Percentiles rank a stretch among this genome's conserved stretches.
phyloP scores from a whole-genome alignment of 2,329 filamentous ascomycete genomes.

The Epichloe scottii region DNA sequence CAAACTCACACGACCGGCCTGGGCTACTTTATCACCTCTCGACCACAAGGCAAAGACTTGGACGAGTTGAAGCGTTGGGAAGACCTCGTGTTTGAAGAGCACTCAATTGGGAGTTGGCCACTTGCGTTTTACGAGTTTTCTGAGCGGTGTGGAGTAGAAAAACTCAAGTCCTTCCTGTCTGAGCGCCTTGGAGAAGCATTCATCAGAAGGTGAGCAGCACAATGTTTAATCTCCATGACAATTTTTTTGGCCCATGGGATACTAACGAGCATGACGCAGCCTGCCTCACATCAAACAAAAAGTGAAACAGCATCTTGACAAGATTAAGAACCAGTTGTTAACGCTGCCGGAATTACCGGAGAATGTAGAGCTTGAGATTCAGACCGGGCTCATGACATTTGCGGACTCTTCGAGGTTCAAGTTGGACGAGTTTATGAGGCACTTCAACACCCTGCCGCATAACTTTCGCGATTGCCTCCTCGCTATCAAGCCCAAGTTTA shows the following conservation, averaged over 20 bases:
- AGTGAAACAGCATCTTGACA: constrained; percentile 32
- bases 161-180: constrained; percentile 39
- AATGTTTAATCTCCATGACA: background rate
- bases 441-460: constrained; percentile 34
- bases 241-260: background rate
- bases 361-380: constrained; percentile 55
- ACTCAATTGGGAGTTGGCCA: constrained; percentile 32
- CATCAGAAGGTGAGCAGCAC: constrained; percentile 29
- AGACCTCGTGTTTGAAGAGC: constrained; percentile 35
- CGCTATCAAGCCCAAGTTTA: constrained; percentile 33
- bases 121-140: constrained; percentile 32
- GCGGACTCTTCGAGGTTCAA: constrained; percentile 39
- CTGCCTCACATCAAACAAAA: constrained; percentile 43
- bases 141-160: constrained; percentile 39
- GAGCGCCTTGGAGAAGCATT: constrained; percentile 41
- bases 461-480: constrained; percentile 37
- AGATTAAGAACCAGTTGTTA: constrained; percentile 41
- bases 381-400: constrained; percentile 45
- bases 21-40: constrained; percentile 70
- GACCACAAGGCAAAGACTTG: constrained; percentile 44
- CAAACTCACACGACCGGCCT: constrained; percentile 51
- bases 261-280: constrained; percentile 15
- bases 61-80: constrained; percentile 40
- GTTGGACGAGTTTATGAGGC: constrained; percentile 31
- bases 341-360: constrained; percentile 53